Conservation (phyloP, 169 alveolate genomes). For the Babesia divergens region DNA sequence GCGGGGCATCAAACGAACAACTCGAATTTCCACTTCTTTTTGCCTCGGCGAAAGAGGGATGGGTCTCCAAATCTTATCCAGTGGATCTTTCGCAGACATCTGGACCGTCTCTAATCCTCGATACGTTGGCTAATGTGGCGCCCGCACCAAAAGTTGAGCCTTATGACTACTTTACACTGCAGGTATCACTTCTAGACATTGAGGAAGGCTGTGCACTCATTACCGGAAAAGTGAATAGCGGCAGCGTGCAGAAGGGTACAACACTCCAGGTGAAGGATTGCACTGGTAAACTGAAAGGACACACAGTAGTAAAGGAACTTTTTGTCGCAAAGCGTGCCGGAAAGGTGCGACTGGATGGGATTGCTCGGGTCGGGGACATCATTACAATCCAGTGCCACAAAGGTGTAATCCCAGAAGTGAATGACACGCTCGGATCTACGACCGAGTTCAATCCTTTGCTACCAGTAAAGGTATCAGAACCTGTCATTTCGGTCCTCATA, state of each 20-base stretch:
- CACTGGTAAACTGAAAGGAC: constrained; percentile 64
- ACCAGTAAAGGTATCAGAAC: constrained; percentile 88
- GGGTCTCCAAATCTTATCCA: constrained; percentile 68
- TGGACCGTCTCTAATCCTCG: constrained; percentile 37
- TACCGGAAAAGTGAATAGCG: constrained; percentile 80
- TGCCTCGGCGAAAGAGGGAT: constrained; percentile 89
- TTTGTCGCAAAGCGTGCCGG: constrained; percentile 69
- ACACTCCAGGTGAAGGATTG: constrained; percentile 66
- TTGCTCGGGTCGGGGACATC: constrained; percentile 76
- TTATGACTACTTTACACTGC: constrained; percentile 66
- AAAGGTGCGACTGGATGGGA: constrained; percentile 57
- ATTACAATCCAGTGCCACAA: constrained; percentile 69
- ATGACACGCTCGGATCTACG: constrained; percentile 71
- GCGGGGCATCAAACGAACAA: constrained; percentile 88
- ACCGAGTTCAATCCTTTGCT: constrained; percentile 66
- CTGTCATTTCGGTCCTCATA: constrained; percentile 85
- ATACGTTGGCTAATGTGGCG: constrained; percentile 25
- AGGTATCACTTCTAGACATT: constrained; percentile 72
- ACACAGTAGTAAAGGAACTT: constrained; percentile 67
- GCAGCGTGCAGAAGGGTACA: constrained; percentile 70
- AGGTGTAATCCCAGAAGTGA: constrained; percentile 74
- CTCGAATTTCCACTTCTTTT: constrained; percentile 89
- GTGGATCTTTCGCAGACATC: not conserved
- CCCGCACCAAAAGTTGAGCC: constrained; percentile 47
- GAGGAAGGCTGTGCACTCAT: constrained; percentile 74